Conservation (phyloP, 768 basidiomycete genomes). For the Tylopilus sp. region DNA sequence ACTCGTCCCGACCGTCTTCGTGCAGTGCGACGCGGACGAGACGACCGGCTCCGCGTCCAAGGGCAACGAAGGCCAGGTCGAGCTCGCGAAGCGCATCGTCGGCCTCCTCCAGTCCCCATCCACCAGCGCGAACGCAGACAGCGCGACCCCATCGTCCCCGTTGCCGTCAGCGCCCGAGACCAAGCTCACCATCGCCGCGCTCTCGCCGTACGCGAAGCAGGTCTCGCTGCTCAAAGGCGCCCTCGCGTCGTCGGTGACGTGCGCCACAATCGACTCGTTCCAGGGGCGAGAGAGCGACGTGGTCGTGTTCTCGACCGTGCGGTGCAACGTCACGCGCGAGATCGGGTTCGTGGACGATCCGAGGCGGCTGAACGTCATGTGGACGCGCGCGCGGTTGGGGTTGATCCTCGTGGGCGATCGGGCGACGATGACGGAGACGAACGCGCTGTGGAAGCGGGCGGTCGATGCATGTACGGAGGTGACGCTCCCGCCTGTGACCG, state of each 20-base stretch:
- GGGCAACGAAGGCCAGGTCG: conserved; percentile 57
- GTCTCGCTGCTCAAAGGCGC: conserved; percentile 42
- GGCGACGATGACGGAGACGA: conserved; percentile 42
- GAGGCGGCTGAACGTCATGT: conserved; percentile 59
- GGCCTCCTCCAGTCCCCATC: conserved; percentile 33
- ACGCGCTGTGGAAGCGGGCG: conserved; percentile 52
- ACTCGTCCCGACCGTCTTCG: conserved; percentile 52
- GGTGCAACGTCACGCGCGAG: conserved; percentile 55
- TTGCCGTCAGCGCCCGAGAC: too few relatives aligned
- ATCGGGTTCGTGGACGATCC: conserved; percentile 66
- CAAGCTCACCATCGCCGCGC: conserved; percentile 15
- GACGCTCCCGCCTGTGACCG: conserved; percentile 4
- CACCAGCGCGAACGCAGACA: conserved; percentile 18
- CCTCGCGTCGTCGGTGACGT: conserved; percentile 26
- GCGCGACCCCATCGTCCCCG: too few relatives aligned
- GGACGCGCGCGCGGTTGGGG: conserved; percentile 59
- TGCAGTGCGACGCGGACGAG: conserved; percentile 56
- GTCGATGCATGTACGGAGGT: conserved; percentile 32
- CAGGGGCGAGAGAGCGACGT: conserved; percentile 69
- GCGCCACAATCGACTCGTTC: conserved; percentile 41
- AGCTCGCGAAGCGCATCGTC: conserved; percentile 46
- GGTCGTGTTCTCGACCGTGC: conserved; percentile 61
- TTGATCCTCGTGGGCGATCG: conserved; percentile 60
- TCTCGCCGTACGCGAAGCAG: conserved; percentile 63
- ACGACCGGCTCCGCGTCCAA: conserved; percentile 58